A percentile compares a stretch with the other conserved stretches of the same genome.
phyloP scores from a whole-genome alignment of 345 rosid species.

The Hibiscus tridactylites region DNA sequence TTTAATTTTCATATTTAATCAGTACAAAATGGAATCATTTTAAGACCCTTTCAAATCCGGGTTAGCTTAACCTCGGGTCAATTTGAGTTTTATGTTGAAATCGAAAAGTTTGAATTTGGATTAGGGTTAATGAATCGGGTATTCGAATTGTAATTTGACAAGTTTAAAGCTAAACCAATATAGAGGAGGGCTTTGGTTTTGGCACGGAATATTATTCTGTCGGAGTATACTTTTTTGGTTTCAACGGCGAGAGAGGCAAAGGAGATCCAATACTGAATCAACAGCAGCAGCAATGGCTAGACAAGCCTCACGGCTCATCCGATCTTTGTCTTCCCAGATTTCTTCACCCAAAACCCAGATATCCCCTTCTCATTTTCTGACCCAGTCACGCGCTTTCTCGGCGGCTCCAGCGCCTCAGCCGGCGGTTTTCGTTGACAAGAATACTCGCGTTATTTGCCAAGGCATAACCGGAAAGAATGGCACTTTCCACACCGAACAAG shows the following conservation, averaged over 20 bases:
- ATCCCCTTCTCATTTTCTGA: constrained; percentile 3
- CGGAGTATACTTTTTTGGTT: neutral
- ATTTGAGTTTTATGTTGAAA: no score
- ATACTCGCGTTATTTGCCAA: constrained; percentile 83
- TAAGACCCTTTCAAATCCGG: no score
- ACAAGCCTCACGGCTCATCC: constrained; percentile 13
- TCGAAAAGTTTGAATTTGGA: no score
- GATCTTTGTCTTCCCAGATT: constrained; percentile 15
- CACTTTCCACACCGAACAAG: constrained; percentile 92
- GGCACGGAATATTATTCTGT: no score
- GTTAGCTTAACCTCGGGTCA: no score
- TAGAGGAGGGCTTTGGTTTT: neutral
- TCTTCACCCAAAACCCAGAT: constrained; percentile 11
- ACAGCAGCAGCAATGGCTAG: constrained; percentile 13
- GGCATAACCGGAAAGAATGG: constrained; percentile 96
- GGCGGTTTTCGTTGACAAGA: constrained; percentile 79
- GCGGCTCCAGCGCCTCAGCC: constrained; percentile 32
- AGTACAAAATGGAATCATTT: no score
- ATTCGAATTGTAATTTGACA: no score
- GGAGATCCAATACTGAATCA: constrained; percentile 8
- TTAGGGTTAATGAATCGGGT: no score
- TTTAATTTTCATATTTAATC: no score
- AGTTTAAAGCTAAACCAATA: neutral
- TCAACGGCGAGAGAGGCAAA: neutral
- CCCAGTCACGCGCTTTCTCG: constrained; percentile 23